Evolutionary conservation across 1,284 basidiomycete species (phyloP), one percentile per base, ranked within the genome.

Genomic region (Trametes pubescens): DNA sequence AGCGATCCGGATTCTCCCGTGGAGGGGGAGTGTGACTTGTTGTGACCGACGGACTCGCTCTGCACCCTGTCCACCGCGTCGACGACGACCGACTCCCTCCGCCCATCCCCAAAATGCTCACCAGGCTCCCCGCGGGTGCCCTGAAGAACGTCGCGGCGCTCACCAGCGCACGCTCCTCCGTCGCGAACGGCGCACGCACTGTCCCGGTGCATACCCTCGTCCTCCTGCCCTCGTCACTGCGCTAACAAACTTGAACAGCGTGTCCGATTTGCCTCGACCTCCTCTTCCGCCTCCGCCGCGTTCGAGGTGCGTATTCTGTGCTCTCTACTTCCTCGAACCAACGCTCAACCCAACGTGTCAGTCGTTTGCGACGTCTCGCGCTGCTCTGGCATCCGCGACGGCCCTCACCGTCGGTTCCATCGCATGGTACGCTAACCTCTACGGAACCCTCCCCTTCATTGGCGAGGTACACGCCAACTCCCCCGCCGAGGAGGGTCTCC

Each of bases 401-500:
- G 83, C 91, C 67, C 81, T 93, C 75, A 88, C 96, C 55, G 92
- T 84, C 69, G 96, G 97, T 65, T 92, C 96, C 47, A 86, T 97
- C 77, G 95, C 94, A 62, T 97, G 94, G 95, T 99, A 99, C 85
- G 91, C 93, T 73, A 92, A 97, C 78, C 86, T 97, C 62, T 99
- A 95, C 79, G 98, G 96, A 70, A 84, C 87, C 40, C 82, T 95
- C 64, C 94, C 94, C 55, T 93, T 96, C 81, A 75, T 96, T 71
- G 89, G 91, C 68, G 89, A 96, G 79, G 95, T 92, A 14, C 92
- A 94, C 76, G 96, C 96, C 64, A 95, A 92, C 80, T 91, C 92
- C 66, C 90, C 91, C 59, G 93, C 91, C 56, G 98, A 99, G 73
- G 94, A 96, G 72, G 98, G 98, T 71, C 89, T 99, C 57, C 98